Evolutionary conservation across 1,139 yeast genomes (phyloP).

Genomic region (Geotrichum aggregatum): DNA sequence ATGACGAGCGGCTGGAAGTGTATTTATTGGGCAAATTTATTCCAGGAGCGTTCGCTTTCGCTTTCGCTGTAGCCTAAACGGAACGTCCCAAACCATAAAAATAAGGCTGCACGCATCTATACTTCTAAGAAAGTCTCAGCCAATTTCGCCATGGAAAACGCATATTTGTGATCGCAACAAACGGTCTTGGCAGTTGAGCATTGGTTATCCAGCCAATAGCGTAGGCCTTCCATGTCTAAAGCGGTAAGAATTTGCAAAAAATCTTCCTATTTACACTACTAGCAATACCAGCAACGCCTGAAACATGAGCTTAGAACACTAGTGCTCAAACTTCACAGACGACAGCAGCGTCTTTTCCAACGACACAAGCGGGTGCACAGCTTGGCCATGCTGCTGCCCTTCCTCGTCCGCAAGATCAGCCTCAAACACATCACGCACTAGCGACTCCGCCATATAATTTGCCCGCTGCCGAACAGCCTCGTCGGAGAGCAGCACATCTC

Average conservation of each 20-base stretch:
- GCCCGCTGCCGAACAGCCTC: conserved; percentile 5
- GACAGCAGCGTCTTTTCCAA: background rate
- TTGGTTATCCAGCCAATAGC: background rate
- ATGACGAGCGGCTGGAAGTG: conserved; percentile 1
- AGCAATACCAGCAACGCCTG: too few relatives aligned
- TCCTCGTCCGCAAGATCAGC: conserved; percentile 10
- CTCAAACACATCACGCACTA: conserved; percentile 10
- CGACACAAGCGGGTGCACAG: background rate
- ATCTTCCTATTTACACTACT: too few relatives aligned
- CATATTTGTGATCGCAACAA: too few relatives aligned
- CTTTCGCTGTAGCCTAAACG: too few relatives aligned
- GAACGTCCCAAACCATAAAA: too few relatives aligned
- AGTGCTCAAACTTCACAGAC: conserved; percentile 1
- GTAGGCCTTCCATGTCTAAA: background rate
- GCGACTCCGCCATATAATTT: conserved; percentile 12
- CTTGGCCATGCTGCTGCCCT: background rate
- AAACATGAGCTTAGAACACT: too few relatives aligned
- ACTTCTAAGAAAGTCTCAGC: too few relatives aligned
- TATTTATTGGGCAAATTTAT: conserved; percentile 3
- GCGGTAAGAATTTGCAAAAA: background rate
- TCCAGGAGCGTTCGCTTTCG: too few relatives aligned
- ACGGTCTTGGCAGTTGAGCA: too few relatives aligned
- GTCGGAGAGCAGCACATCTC: conserved; percentile 26
- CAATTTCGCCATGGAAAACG: too few relatives aligned
- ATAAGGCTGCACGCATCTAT: too few relatives aligned